Percentiles rank a stretch among this genome's conserved stretches.
Conservation (phyloP, 495 filamentous ascomycete species). For the Rhizodiscina lignyota region DNA sequence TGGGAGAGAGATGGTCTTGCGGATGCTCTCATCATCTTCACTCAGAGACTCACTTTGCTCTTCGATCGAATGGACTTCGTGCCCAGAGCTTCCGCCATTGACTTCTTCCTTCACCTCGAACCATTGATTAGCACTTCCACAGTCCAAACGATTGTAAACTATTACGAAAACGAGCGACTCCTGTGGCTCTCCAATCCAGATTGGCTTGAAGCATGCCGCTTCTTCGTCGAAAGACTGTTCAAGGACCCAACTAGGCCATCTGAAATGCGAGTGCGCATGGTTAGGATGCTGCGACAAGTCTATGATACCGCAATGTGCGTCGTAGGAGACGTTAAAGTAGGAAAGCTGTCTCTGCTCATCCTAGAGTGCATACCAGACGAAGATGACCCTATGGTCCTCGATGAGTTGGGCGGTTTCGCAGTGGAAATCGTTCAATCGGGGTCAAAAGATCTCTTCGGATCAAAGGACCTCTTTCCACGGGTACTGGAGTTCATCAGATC, state of each 20-base stretch:
- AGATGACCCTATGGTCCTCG: constrained; percentile 23
- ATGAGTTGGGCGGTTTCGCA: constrained; percentile 31
- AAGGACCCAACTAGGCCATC: constrained; percentile 43
- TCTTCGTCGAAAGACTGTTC: constrained; percentile 50
- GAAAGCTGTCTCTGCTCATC: no score
- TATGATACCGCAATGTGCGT: constrained; percentile 32
- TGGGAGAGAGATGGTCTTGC: no score
- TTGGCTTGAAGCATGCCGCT: constrained; percentile 48
- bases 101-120: constrained; percentile 49
- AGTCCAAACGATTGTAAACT: constrained; percentile 37
- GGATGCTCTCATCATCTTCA: no score
- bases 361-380: constrained; percentile 35
- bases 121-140: constrained; percentile 39
- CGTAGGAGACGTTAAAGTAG: constrained; percentile 23
- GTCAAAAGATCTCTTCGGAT: constrained; percentile 29
- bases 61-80: constrained; percentile 28
- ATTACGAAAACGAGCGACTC: constrained; percentile 42
- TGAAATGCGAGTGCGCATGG: constrained; percentile 40
- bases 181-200: constrained; percentile 53
- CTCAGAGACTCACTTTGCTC: no score
- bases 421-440: constrained; percentile 27
- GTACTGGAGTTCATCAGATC: no score
- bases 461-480: no score
- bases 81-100: constrained; percentile 44
- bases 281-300: constrained; percentile 49